Percentiles rank a stretch among this genome's conserved stretches.
These are phyloP conservation scores for Meyerozyma sp. DNA, from an alignment of 1,139 yeast genomes.

Conservation along the genomic window DNA sequence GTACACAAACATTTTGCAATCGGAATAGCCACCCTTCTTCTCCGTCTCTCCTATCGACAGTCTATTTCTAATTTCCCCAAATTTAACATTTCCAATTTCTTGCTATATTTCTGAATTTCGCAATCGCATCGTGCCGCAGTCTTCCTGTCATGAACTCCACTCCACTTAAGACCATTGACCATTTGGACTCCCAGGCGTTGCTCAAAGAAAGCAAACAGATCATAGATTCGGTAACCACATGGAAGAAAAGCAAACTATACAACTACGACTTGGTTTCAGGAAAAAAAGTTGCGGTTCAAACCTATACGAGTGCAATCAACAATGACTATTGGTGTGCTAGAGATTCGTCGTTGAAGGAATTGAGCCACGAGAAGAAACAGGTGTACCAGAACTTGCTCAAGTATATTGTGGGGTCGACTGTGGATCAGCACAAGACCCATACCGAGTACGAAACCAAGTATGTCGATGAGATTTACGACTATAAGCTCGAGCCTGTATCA, in stretches of 20 bases:
- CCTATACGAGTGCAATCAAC: constrained; percentile 13
- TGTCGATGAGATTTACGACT: constrained; percentile 25
- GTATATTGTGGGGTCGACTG: constrained; percentile 11
- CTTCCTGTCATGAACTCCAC: constrained; percentile 2
- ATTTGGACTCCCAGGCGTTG: constrained; percentile 3
- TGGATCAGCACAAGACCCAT: not conserved
- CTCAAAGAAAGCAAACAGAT: constrained; percentile 5
- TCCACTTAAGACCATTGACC: constrained; percentile 5
- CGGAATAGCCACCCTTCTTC: too few species aligned
- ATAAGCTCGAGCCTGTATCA: constrained; percentile 11
- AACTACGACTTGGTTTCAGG: constrained; percentile 4
- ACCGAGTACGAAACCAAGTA: constrained; percentile 31
- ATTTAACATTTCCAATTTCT: not conserved
- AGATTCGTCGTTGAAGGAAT: constrained; percentile 12
- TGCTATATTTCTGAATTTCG: not conserved
- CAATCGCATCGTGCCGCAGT: not conserved
- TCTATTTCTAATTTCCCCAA: too few species aligned
- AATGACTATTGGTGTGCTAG: constrained; percentile 19
- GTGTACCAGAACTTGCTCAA: constrained; percentile 2
- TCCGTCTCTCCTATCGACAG: too few species aligned
- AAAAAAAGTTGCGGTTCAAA: constrained; percentile 4
- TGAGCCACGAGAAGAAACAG: constrained; percentile 6
- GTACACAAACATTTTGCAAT: too few species aligned
- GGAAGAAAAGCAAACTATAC: constrained; percentile 11
- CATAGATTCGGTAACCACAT: constrained; percentile 7